Evolutionary conservation across 2,329 filamentous ascomycete species (phyloP).

Genomic region (Sordariomycetes sp.): DNA sequence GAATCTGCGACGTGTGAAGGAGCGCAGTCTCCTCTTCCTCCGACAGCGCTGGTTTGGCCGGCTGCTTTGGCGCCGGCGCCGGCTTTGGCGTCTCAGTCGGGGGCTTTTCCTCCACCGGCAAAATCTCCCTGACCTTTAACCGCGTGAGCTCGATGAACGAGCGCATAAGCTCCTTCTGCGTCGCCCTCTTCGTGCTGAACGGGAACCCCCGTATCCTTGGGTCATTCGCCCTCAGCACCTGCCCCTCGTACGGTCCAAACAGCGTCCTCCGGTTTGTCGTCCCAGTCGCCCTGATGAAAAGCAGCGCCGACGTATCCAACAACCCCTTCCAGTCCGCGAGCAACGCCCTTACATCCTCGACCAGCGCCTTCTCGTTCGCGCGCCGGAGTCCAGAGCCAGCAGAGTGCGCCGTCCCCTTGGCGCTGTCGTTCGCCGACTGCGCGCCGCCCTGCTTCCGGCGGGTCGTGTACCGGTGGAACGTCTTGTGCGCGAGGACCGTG

Average conservation of each 20-base stretch:
- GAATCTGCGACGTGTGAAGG: conserved; percentile 79
- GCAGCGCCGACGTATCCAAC: conserved; percentile 69
- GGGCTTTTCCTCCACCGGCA: conserved; percentile 45
- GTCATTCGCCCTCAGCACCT: conserved; percentile 70
- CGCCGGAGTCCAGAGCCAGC: conserved; percentile 80
- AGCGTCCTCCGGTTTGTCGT: conserved; percentile 74
- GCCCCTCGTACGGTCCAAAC: conserved; percentile 83
- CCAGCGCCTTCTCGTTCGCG: conserved; percentile 86
- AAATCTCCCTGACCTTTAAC: conserved; percentile 70
- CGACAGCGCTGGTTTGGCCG: conserved; percentile 47
- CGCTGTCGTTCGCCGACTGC: conserved; percentile 84
- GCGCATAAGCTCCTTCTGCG: conserved; percentile 87
- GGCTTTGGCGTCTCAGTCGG: conserved; percentile 20
- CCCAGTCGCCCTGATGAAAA: conserved; percentile 86
- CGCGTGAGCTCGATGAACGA: conserved; percentile 89
- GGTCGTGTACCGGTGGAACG: conserved; percentile 94
- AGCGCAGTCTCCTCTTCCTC: conserved; percentile 75
- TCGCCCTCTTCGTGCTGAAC: conserved; percentile 83
- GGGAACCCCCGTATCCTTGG: conserved; percentile 74
- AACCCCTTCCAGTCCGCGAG: conserved; percentile 74
- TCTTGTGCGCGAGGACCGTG: conserved; percentile 86
- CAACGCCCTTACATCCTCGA: conserved; percentile 74
- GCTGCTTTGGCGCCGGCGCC: conserved; percentile 28
- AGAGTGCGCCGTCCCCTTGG: conserved; percentile 90
- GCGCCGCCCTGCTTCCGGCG: conserved; percentile 90